Evolutionary conservation across 805 yeast genomes (phyloP).

Genomic region (Candida silvicultrix): DNA sequence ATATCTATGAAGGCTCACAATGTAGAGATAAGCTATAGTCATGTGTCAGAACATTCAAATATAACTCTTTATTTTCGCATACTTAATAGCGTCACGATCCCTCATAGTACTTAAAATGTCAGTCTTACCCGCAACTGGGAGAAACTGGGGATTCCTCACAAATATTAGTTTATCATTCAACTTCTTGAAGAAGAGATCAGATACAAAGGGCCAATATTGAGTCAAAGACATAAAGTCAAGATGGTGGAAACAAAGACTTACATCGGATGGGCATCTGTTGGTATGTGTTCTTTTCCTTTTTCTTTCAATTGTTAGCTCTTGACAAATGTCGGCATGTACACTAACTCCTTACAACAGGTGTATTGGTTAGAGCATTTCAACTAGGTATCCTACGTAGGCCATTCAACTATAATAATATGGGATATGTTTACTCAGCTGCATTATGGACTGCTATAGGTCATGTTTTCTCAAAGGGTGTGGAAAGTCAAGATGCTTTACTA

Average conservation of each 20-base stretch:
- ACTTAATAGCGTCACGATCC: not conserved
- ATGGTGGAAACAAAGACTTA: conserved; percentile 22
- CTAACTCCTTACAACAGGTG: conserved; percentile 21
- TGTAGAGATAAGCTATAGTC: too few species aligned
- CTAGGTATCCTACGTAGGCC: conserved; percentile 37
- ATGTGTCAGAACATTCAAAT: conserved; percentile 2
- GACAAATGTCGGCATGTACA: too few species aligned
- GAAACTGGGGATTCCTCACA: not conserved
- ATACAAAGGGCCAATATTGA: too few species aligned
- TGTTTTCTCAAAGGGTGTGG: conserved; percentile 30
- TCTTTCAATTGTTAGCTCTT: too few species aligned
- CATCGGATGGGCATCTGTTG: conserved; percentile 33
- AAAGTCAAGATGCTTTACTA: conserved; percentile 30
- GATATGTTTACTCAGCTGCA: conserved; percentile 37
- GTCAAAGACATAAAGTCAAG: not conserved
- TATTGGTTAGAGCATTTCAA: conserved; percentile 37
- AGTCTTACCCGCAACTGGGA: not conserved
- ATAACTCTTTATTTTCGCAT: too few species aligned
- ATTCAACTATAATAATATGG: conserved; percentile 29
- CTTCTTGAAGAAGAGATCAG: too few species aligned
- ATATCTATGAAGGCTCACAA: too few species aligned
- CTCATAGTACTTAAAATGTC: not conserved
- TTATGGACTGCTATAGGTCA: conserved; percentile 38
- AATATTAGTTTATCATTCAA: too few species aligned
- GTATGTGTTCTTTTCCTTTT: conserved; percentile 17